Evolutionary conservation across 129 eudicot genomes (phyloP), one percentile per base, ranked within the genome.

Genomic region (Sambucus nigra): DNA sequence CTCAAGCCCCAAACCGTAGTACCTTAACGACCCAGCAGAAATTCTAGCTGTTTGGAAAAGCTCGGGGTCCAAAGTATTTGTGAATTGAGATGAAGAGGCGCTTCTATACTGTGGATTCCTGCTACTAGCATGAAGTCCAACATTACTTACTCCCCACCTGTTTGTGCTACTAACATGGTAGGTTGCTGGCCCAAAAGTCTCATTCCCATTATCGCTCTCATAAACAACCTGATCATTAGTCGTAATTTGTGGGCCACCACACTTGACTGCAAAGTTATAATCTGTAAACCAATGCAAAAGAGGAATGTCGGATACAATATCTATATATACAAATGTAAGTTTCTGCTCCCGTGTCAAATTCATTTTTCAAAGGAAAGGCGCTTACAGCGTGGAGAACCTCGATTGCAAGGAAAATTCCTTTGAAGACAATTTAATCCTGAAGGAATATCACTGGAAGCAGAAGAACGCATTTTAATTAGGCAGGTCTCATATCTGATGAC

Each of bases 91-190:
- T 26, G 51, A 55, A 21, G 65, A 54, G 40, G 60, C 48, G 5
- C 1, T 18, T 41, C 50, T 61, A 26, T 80, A 72, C 29, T 4
- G 10, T 22, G 73, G 82, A 72, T 71, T 75, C 14, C 19, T 64
- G 42, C 76, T 73, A 6, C 47, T 70, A 7, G 66, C n/a, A 40
- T 58, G 53, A 20, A 66, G 67, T 55, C 95, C 95, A 15, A 65
- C 88, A 76, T 89, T 89, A 51, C 93, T 81, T 33, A 89, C 95
- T 3, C 83, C 97, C 97, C 97, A 88, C 60, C 87, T 81, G 24
- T 70, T 60, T 41, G 60, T 55, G 9, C 71, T 27, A 22, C 59
- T 60, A 48, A 78, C 68, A 60, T 64, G 70, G 40, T 80, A 80
- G 29, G 80, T 56, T 20, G 92, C 83, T 14, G 88, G 83, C 21